These are phyloP conservation scores for Quercus cerris DNA, from an alignment of 306 rosid species.

Conservation along the genomic window DNA sequence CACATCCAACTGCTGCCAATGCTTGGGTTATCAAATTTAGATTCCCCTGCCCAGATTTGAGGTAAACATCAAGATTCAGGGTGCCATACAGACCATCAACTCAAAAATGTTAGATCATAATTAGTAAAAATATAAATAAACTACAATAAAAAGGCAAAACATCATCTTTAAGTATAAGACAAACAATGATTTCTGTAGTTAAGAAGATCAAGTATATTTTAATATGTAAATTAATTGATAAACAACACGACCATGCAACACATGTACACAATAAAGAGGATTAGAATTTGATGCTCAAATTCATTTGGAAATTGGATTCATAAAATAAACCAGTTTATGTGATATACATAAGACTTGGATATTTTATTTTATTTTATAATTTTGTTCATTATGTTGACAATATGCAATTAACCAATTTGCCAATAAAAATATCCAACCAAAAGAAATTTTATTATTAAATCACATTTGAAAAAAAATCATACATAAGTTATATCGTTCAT, in stretches of 20 bases:
- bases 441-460: background rate
- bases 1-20: conserved; percentile 87
- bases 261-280: background rate
- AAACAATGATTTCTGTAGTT: too few relatives aligned
- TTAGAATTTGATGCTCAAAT: background rate
- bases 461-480: background rate
- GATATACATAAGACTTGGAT: background rate
- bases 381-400: conserved; percentile 8
- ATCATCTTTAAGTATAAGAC: background rate
- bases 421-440: background rate
- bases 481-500: background rate
- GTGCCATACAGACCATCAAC: conserved; percentile 20
- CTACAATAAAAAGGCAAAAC: background rate
- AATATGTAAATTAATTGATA: too few relatives aligned
- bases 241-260: background rate
- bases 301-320: background rate
- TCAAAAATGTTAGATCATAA: background rate
- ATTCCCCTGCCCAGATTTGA: conserved; percentile 71
- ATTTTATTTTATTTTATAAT: background rate
- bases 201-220: too few relatives aligned
- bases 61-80: background rate
- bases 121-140: background rate
- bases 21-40: conserved; percentile 97
- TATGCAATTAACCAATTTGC: background rate
- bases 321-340: background rate